phyloP scores from a whole-genome alignment of 1,284 basidiomycete species.

The Sparassis latifolia region DNA sequence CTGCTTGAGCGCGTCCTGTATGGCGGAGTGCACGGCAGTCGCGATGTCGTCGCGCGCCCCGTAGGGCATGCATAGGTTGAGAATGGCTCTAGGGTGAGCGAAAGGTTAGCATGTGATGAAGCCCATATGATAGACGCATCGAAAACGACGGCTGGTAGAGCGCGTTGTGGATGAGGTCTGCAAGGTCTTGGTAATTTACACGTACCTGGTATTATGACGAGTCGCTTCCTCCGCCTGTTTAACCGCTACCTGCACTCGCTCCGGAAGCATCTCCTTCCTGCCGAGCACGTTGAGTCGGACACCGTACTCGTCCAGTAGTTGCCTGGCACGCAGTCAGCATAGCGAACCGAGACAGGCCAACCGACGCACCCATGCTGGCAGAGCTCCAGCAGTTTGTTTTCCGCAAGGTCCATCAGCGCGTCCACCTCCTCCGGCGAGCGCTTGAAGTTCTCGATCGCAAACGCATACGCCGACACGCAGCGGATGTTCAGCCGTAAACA shows the following conservation, averaged over 20 bases:
- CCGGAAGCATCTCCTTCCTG: conserved; percentile 69
- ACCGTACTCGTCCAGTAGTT: conserved; percentile 74
- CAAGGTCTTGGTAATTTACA: conserved; percentile 1
- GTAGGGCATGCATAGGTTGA: conserved; percentile 96
- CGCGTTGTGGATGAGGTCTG: background rate
- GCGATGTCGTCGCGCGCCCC: conserved; percentile 90
- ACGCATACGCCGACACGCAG: conserved; percentile 92
- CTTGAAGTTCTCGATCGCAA: conserved; percentile 97
- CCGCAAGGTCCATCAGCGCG: conserved; percentile 81
- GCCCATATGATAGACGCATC: no score
- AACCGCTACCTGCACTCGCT: conserved; percentile 66
- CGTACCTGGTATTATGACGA: conserved; percentile 62
- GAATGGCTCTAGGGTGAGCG: conserved; percentile 57
- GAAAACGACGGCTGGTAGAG: background rate
- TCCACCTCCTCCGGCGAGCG: conserved; percentile 84
- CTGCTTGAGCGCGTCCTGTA: conserved; percentile 40
- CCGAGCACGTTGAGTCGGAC: conserved; percentile 87
- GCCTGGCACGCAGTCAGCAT: conserved; percentile 34
- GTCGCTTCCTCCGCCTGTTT: conserved; percentile 79
- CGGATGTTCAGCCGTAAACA: conserved; percentile 72
- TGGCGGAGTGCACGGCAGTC: conserved; percentile 58
- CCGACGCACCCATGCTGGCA: conserved; percentile 67
- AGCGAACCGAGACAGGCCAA: background rate
- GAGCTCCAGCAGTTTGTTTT: conserved; percentile 79
- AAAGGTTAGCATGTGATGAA: background rate